Base-by-base conservation (phyloP, 345 rosid genomes). In the Microcos paniculata region DNA sequence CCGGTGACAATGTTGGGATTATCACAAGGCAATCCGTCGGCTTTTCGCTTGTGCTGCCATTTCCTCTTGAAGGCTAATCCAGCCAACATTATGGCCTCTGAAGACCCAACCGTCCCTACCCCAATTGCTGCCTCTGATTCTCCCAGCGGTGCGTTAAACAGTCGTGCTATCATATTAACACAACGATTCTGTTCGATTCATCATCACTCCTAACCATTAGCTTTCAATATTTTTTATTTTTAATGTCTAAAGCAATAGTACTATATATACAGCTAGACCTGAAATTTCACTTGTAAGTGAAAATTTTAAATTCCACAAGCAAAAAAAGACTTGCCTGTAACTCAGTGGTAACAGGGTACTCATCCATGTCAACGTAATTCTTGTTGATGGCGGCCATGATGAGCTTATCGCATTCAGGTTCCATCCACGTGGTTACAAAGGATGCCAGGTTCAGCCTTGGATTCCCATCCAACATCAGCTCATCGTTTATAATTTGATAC, bases 351-450 rank as follows among this genome's bases (percentile, higher is more conserved):
- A 35, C 40, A 35, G 40, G 40, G 40, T 35, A 35, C 40, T 35
- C 40, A 35, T 35, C 40, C 40, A 35, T 35, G 2, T 35, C 40
- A 35, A 35, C 40, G 6, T 35, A 35, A 7, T 35, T 35, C 40
- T 35, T 35, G 6, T 35, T 35, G 6, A 35, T 35, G 40, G 40
- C 40, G 6, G 40, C 93, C 97, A 90, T 92, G 51, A 92, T 92
- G 74, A 92, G 97, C 88, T 89, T 90, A 56, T 92, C 91, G 58
- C 96, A 93, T 77, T 93, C 96, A 2, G 96, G 97, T 72, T 93
- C 93, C 97, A 93, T 93, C 96, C 96, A 91, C 0, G 98, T 93
- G 0, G 96, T 93, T 64, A 93, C 96, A 10, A 91, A 93, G 0
- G 97, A 93, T 2, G 98, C 98, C 72, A 93, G 75, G 77, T 93